Evolutionary conservation across 2,329 filamentous ascomycete species (phyloP).

Genomic region (Microsporum audouinii): DNA sequence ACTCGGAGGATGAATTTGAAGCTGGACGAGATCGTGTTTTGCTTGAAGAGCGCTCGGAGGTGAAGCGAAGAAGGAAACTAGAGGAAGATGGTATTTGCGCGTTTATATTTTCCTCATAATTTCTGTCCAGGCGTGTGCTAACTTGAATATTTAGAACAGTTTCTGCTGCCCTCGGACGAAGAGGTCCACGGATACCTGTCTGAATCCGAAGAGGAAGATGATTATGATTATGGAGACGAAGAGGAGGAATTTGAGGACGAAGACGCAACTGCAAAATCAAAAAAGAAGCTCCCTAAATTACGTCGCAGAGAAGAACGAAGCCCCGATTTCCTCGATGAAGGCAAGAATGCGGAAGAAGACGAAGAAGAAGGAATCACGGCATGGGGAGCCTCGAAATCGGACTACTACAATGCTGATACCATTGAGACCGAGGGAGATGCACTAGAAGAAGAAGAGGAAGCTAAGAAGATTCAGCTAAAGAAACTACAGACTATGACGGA

Average conservation of each 20-base stretch:
- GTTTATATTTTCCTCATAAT: neutral
- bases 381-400: constrained; percentile 79
- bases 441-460: constrained; percentile 83
- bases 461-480: constrained; percentile 77
- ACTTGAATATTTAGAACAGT: constrained; percentile 37
- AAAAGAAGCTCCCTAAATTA: constrained; percentile 15
- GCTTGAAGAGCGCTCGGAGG: constrained; percentile 67
- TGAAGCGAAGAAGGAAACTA: constrained; percentile 62
- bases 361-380: constrained; percentile 52
- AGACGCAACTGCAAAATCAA: constrained; percentile 17
- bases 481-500: constrained; percentile 80
- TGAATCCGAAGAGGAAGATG: constrained; percentile 33
- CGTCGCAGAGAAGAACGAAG: constrained; percentile 15
- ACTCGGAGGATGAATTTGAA: constrained; percentile 91
- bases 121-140: constrained; percentile 9
- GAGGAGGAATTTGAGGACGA: constrained; percentile 27
- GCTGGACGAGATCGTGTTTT: constrained; percentile 74
- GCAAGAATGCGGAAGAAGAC: constrained; percentile 45
- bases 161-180: constrained; percentile 50
- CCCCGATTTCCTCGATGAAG: constrained; percentile 19
- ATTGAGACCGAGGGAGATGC: constrained; percentile 63
- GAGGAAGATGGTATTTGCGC: constrained; percentile 49
- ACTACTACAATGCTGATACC: constrained; percentile 84
- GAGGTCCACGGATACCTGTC: constrained; percentile 46
- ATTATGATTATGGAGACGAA: constrained; percentile 22